These are phyloP conservation scores for Ceriops zippeliana DNA, from an alignment of 345 rosid genomes.

Conservation along the genomic window DNA sequence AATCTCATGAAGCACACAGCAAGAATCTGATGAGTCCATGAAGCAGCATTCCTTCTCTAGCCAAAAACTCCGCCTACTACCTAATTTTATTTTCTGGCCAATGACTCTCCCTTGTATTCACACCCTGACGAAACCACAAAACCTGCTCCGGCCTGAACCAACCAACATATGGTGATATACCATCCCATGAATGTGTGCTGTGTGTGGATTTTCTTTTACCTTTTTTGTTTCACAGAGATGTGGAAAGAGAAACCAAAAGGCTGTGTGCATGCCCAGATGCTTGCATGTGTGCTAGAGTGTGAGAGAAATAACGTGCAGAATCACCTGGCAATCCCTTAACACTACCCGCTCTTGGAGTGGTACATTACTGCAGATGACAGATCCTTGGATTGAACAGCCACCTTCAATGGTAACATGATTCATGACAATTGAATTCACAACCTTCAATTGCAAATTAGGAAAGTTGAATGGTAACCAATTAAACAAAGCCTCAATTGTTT, in stretches of 20 bases:
- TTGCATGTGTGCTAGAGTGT: not conserved
- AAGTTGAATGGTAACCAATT: not conserved
- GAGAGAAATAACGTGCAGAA: conserved; percentile 10
- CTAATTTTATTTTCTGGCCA: conserved; percentile 67
- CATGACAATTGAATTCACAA: conserved; percentile 89
- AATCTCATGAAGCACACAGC: not conserved
- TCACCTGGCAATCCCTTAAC: conserved; percentile 87
- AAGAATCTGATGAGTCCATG: not conserved
- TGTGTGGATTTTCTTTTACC: no score
- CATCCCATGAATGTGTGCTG: no score
- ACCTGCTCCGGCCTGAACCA: conserved; percentile 72
- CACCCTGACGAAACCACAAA: conserved; percentile 64
- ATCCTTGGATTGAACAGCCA: conserved; percentile 90
- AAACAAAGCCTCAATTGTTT: not conserved
- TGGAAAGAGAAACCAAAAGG: no score
- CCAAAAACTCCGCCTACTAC: not conserved
- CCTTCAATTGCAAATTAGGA: conserved; percentile 40
- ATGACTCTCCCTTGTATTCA: conserved; percentile 80
- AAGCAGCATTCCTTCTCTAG: not conserved
- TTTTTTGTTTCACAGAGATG: no score
- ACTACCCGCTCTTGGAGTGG: conserved; percentile 85
- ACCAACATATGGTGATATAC: not conserved
- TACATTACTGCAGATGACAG: conserved; percentile 84
- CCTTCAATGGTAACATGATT: conserved; percentile 82
- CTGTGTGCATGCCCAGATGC: not conserved